Base-by-base conservation (phyloP, 257 asterid species). In the Vinca minor region DNA sequence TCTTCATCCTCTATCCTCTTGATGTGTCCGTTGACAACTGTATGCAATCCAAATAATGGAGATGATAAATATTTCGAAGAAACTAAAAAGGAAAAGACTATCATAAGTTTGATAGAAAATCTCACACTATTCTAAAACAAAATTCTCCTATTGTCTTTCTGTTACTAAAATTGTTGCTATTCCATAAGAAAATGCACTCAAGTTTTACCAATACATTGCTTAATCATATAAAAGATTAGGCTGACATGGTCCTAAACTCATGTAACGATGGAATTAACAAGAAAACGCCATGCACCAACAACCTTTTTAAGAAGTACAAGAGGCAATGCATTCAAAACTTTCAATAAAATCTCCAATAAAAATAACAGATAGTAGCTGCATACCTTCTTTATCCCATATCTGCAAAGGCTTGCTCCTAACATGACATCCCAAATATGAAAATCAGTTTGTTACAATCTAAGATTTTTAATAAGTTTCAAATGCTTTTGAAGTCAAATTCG, bases 301-400 rank as follows among this genome's bases (percentile, higher is more conserved):
- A n/a, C 32, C 18, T 13, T 36, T 20, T 35, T 35, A 1, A 50
- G 29, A 17, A 15, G 50, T 36, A 23, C 52, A 38, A 17, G 14
- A 2, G 32, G 26, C 32, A 35, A 20, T 42, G 11, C 44, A 42
- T 25, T 23, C 58, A 32, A 34, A 4, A 5, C 35, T 36, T 46
- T 26, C 18, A 18, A 26, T 26, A 48, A 32, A 23, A 1, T 48
- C 32, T 47, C 20, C 29, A 42, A 7, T 9, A 34, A 14, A 46
- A 47, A 14, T 26, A n/a, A 38, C 15, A 31, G n/a, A 53, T 41
- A 41, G 42, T 5, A 35, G 45, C 55, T 23, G 52, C 10, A 38
- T 63, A 85, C 98, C 95, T 83, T 89, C 96, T 81, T 89, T 92
- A 75, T 89, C 96, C 96, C 98, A 89, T 65, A 92, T 92, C 88